Percentiles rank a stretch among this genome's conserved stretches.
phyloP scores from a whole-genome alignment of 164 flowering plant genomes.

The Stephania yunnanensis region DNA sequence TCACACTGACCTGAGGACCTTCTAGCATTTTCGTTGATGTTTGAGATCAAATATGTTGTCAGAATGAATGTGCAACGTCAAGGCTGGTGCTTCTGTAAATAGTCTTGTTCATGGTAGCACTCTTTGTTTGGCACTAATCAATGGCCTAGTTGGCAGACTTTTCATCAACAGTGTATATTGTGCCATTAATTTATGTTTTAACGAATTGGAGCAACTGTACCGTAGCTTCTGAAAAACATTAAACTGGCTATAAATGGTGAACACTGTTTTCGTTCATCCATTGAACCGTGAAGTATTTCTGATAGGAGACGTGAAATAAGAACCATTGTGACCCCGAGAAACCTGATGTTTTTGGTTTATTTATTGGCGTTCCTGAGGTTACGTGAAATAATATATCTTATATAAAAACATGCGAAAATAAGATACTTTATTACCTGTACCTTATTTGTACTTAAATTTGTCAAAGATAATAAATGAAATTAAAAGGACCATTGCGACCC shows the following conservation, averaged over 20 bases:
- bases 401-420: too few relatives aligned
- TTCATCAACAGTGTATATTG: too few relatives aligned
- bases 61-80: background rate
- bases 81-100: background rate
- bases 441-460: too few relatives aligned
- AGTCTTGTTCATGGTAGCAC: background rate
- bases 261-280: background rate
- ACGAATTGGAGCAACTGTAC: background rate
- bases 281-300: background rate
- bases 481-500: too few relatives aligned
- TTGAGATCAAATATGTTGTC: background rate
- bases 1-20: background rate
- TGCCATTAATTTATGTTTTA: background rate
- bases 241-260: background rate
- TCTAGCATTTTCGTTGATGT: background rate
- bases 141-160: background rate
- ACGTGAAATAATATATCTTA: too few relatives aligned
- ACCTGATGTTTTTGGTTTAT: too few relatives aligned
- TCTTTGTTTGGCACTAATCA: background rate
- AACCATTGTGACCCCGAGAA: too few relatives aligned
- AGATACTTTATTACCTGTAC: too few relatives aligned
- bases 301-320: background rate
- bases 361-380: too few relatives aligned
- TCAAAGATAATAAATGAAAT: too few relatives aligned
- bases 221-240: background rate